These are phyloP conservation scores for Butyriboletus loyo DNA, from an alignment of 768 basidiomycete species.

Conservation along the genomic window DNA sequence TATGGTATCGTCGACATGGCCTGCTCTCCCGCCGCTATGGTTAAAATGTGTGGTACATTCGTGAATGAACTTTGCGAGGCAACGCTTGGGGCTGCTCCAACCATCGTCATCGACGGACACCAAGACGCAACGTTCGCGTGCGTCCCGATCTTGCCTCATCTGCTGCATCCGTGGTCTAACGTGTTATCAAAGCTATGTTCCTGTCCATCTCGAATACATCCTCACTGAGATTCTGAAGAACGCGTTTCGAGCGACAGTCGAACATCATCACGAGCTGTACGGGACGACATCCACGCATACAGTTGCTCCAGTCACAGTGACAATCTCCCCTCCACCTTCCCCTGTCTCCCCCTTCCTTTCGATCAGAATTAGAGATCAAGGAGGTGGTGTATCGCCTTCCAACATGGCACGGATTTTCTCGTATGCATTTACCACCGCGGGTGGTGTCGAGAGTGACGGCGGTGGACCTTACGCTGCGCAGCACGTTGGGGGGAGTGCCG, in stretches of 20 bases:
- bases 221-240: constrained; percentile 90
- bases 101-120: constrained; percentile 68
- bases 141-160: constrained; percentile 31
- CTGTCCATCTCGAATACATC: constrained; percentile 89
- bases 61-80: constrained; percentile 83
- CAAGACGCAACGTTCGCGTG: constrained; percentile 74
- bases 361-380: constrained; percentile 79
- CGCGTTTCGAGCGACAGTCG: constrained; percentile 85
- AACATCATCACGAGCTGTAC: constrained; percentile 54
- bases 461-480: constrained; percentile 80
- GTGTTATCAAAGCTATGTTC: constrained; percentile 61
- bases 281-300: constrained; percentile 32
- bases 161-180: constrained; percentile 10
- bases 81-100: constrained; percentile 70
- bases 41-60: constrained; percentile 77
- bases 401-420: constrained; percentile 83
- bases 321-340: constrained; percentile 57
- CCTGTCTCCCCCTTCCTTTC: constrained; percentile 53
- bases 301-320: constrained; percentile 67
- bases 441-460: constrained; percentile 42
- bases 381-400: constrained; percentile 74
- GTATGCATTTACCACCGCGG: constrained; percentile 89
- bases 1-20: constrained; percentile 73
- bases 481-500: constrained; percentile 69
- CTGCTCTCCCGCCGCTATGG: constrained; percentile 71